Base-by-base conservation (phyloP, 2,329 filamentous ascomycete species). In the Zymoseptoria crescenta region DNA sequence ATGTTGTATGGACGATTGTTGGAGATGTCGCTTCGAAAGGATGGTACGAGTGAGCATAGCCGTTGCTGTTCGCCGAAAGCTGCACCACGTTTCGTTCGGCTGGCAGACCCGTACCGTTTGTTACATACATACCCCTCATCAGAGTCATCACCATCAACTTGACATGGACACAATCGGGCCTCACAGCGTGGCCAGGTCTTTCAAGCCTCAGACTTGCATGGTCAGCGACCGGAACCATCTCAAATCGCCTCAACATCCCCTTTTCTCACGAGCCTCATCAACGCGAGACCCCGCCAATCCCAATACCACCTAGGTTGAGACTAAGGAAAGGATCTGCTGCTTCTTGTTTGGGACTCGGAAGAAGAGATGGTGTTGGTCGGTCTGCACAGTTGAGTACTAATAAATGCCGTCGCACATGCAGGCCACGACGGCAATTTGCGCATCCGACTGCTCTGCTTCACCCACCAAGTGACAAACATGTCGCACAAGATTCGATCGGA, bases 231-330 rank as follows among this genome's bases (percentile, higher is more conserved):
- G n/a, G 13, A 13, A 45, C 35, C 13, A 45, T 54, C 29, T 56
- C 57, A 52, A 59, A 21, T 55, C 29, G 56, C 51, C 59, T 54
- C 57, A 61, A 54, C 64, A 57, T 9, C 68, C 68, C 24, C 4
- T 24, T 24, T 24, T 24, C 24, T 24, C 24, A 4, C 24, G n/a
- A 24, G 24, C 24, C 24, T 24, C 24, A 24, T 4, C 24, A 24
- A 24, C 24, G 24, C 24, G 24, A 24, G 58, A 70, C 70, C 10
- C 68, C 69, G n/a, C 69, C 68, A 61, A 70, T 82, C 8, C 59
- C 61, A 2, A 86, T 84, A 29, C 89, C 88, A 6, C n/a, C n/a
- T 45, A 4, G 35, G 35, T 45, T 16, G 35, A 45, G 35, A 45
- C 35, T 45, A 24, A 24, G 24, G 35, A 45, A 13, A 45, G n/a